A percentile compares a stretch with the other conserved stretches of the same genome.
Evolutionary conservation across 2,329 filamentous ascomycete species (phyloP).

Genomic region (Sclerotinia glacialis): DNA sequence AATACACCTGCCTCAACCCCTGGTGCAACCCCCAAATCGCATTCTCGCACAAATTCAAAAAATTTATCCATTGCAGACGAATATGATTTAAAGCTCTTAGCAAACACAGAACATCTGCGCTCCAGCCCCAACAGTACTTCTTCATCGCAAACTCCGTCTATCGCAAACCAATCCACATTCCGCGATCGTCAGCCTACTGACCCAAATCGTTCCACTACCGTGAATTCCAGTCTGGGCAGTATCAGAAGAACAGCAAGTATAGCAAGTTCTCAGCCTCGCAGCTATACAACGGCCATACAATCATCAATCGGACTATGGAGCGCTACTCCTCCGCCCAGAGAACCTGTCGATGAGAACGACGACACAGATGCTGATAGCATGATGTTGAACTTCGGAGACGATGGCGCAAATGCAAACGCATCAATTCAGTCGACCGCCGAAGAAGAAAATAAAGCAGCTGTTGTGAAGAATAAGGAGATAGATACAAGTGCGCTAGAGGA

Average conservation of each 20-base stretch:
- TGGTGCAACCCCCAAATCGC: slow-evolving; percentile 40
- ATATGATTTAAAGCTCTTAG: slow-evolving; percentile 73
- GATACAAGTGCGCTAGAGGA: slow-evolving; percentile 17
- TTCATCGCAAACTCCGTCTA: slow-evolving; percentile 41
- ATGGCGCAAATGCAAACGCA: neutral
- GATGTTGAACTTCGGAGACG: slow-evolving; percentile 50
- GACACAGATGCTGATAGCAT: slow-evolving; percentile 39
- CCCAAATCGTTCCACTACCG: slow-evolving; percentile 21
- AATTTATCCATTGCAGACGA: slow-evolving; percentile 53
- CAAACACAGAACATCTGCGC: slow-evolving; percentile 70
- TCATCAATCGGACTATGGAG: slow-evolving; percentile 50
- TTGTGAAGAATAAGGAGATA: neutral
- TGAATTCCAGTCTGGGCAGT: slow-evolving; percentile 35
- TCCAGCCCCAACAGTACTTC: slow-evolving; percentile 40
- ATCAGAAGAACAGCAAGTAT: slow-evolving; percentile 38
- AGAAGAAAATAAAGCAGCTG: slow-evolving; percentile 10
- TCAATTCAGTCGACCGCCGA: neutral
- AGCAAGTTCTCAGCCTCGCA: slow-evolving; percentile 29
- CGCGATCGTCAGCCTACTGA: slow-evolving; percentile 31
- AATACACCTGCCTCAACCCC: slow-evolving; percentile 30
- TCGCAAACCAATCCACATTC: slow-evolving; percentile 32
- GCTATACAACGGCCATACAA: slow-evolving; percentile 31
- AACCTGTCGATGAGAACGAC: slow-evolving; percentile 48
- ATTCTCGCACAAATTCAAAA: slow-evolving; percentile 41
- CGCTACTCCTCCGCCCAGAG: slow-evolving; percentile 44